These are phyloP conservation scores for Tolypocladium amazonense DNA, from an alignment of 2,329 filamentous ascomycete species.

Conservation along the genomic window DNA sequence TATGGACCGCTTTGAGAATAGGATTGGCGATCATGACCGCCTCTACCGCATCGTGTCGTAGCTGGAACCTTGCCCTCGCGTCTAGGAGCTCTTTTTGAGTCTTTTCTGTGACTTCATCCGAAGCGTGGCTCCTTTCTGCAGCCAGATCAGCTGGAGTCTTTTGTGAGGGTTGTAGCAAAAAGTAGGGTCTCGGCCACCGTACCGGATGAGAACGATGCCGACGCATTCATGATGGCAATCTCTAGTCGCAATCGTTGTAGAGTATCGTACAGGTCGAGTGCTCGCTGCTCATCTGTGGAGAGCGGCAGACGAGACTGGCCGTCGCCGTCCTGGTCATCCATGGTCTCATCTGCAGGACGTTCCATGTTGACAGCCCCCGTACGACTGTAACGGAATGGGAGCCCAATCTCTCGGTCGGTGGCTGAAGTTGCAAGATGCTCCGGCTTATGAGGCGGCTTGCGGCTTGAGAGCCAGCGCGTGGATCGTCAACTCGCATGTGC, in stretches of 20 bases:
- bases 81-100: constrained; percentile 59
- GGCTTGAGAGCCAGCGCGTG: background rate
- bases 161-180: too few relatives aligned
- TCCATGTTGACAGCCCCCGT: constrained; percentile 12
- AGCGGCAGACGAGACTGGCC: constrained; percentile 39
- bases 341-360: constrained; percentile 15
- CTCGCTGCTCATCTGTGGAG: constrained; percentile 53
- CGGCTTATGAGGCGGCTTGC: background rate
- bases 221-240: constrained; percentile 52
- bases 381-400: background rate
- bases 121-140: constrained; percentile 18
- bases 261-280: constrained; percentile 60
- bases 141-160: constrained; percentile 4
- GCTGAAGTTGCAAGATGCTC: background rate
- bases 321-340: constrained; percentile 12
- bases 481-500: background rate
- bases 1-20: constrained; percentile 66
- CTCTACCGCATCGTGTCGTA: constrained; percentile 59
- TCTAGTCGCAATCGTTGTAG: constrained; percentile 63
- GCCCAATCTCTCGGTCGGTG: background rate
- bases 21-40: constrained; percentile 63
- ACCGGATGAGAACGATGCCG: constrained; percentile 27
- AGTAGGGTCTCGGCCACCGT: background rate
- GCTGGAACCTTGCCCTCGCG: constrained; percentile 56
- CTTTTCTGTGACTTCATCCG: constrained; percentile 40